A percentile compares a stretch with the other conserved stretches of the same genome.
Conservation (phyloP, 73 alveolate species). For the Paramecium primaurelia region DNA sequence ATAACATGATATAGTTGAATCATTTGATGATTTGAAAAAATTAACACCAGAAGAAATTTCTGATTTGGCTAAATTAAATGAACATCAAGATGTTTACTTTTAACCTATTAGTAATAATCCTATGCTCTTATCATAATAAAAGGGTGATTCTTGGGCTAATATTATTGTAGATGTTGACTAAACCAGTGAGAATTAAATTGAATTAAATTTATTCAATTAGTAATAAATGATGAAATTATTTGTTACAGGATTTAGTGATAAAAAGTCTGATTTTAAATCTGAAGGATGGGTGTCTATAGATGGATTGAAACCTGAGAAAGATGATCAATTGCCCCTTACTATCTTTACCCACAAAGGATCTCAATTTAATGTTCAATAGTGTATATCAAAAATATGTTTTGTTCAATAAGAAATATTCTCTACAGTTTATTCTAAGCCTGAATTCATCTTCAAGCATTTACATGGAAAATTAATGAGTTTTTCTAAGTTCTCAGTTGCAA, state of each 20-base stretch:
- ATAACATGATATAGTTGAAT: background rate
- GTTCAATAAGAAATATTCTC: background rate
- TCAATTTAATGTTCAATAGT: background rate
- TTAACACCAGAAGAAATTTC: slow-evolving; percentile 1
- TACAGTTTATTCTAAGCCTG: background rate
- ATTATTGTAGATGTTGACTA: background rate
- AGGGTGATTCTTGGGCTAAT: background rate
- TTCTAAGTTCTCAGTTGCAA: background rate
- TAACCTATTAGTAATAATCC: background rate
- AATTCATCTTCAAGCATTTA: background rate
- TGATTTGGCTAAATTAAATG: slow-evolving; percentile 23
- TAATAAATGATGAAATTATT: background rate
- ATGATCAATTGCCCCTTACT: background rate
- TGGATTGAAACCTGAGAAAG: background rate
- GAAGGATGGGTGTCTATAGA: background rate
- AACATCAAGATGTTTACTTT: background rate
- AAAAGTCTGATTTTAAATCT: background rate
- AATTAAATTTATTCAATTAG: background rate
- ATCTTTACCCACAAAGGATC: background rate
- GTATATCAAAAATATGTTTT: slow-evolving; percentile 16
- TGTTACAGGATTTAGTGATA: background rate
- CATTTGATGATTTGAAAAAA: background rate
- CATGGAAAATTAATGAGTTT: background rate
- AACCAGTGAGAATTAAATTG: background rate
- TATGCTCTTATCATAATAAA: background rate